Percentiles rank a stretch among this genome's conserved stretches.
phyloP scores from a whole-genome alignment of 2,329 filamentous ascomycete genomes.

The Talaromyces sp. region DNA sequence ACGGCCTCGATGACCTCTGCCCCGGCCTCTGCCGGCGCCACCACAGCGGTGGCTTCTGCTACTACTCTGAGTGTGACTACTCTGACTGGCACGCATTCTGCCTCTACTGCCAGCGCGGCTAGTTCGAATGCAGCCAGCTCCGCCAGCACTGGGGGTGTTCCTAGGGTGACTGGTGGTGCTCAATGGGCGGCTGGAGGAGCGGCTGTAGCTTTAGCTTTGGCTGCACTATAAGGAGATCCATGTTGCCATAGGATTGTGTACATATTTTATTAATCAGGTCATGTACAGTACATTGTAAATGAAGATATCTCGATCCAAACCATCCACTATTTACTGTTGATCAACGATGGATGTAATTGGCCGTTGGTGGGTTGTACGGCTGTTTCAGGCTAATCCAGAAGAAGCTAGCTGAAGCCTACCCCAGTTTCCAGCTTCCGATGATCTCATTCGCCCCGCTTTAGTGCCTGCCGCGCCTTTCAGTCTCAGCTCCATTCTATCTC shows the following conservation, averaged over 20 bases:
- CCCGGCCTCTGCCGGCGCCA: neutral
- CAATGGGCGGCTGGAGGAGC: neutral
- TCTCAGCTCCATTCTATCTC: neutral
- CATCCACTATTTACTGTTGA: neutral
- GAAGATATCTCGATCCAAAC: neutral
- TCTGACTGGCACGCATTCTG: neutral
- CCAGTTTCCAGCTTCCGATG: neutral
- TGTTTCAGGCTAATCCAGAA: neutral
- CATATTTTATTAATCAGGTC: neutral
- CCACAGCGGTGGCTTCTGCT: neutral
- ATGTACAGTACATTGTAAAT: neutral
- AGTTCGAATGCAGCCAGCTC: neutral
- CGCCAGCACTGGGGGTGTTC: neutral
- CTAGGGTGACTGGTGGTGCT: neutral
- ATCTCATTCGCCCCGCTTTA: neutral
- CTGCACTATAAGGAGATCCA: neutral
- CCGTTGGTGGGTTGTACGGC: too few relatives aligned
- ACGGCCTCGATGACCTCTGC: neutral
- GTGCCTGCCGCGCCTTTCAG: neutral
- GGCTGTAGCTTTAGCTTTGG: neutral
- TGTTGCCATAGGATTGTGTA: neutral
- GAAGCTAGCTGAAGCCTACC: neutral
- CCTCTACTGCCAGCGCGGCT: neutral
- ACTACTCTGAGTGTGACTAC: neutral
- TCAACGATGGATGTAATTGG: too few relatives aligned